Conservation (phyloP, 164 flowering plant genomes). For the Paratinospora sagittata region DNA sequence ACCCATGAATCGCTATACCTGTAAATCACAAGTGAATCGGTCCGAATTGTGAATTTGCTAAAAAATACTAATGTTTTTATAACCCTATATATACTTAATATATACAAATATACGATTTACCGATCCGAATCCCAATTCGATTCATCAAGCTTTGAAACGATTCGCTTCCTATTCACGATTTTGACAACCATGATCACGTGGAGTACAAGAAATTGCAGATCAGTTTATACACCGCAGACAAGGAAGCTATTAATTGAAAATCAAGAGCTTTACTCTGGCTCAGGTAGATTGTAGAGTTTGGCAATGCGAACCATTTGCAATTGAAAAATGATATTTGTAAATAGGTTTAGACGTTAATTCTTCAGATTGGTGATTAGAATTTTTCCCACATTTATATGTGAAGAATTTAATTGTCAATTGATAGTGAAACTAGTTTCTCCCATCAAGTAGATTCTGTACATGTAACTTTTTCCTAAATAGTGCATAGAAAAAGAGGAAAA, state of each 20-base stretch:
- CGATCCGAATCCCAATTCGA: no score
- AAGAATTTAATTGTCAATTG: background rate
- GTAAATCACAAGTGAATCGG: no score
- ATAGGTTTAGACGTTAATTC: background rate
- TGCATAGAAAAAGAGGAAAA: no score
- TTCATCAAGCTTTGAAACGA: no score
- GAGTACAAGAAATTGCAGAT: background rate
- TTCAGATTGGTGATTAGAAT: background rate
- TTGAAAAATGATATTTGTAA: background rate
- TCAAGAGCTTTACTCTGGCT: background rate
- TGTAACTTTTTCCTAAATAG: background rate
- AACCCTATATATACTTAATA: no score
- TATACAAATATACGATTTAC: no score
- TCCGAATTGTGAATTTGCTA: no score
- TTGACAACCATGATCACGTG: background rate
- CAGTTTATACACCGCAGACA: background rate
- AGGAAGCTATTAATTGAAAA: background rate
- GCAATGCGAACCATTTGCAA: background rate
- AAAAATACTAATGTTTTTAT: no score
- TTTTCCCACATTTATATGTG: background rate
- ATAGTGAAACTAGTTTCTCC: background rate
- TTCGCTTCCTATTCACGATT: no score
- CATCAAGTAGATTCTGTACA: background rate
- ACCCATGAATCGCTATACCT: no score
- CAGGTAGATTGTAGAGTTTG: background rate